These are phyloP conservation scores for Globisporangium solare DNA, from an alignment of 352 stramenopile species.

Conservation along the genomic window DNA sequence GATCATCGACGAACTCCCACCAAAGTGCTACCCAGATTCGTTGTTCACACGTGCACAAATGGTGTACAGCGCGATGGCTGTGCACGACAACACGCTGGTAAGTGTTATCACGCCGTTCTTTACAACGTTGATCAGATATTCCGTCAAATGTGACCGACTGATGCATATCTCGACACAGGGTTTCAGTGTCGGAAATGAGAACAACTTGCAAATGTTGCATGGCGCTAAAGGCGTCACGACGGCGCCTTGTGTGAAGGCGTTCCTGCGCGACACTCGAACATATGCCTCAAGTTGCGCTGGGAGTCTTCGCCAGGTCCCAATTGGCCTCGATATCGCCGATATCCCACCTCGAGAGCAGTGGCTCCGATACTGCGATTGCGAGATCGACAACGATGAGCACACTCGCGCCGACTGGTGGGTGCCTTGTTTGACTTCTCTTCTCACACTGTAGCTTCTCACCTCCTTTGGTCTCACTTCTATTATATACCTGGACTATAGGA, in stretches of 20 bases:
- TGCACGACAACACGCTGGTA: slow-evolving; percentile 63
- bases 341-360: slow-evolving; percentile 57
- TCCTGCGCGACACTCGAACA: slow-evolving; percentile 50
- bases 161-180: background rate
- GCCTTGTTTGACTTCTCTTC: background rate
- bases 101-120: too few species aligned
- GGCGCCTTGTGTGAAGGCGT: slow-evolving; percentile 67
- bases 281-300: slow-evolving; percentile 42
- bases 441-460: background rate
- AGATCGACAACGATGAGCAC: slow-evolving; percentile 33
- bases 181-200: slow-evolving; percentile 68
- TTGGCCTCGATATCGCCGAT: slow-evolving; percentile 71
- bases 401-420: slow-evolving; percentile 37
- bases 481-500: background rate
- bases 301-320: slow-evolving; percentile 51
- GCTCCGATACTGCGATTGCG: slow-evolving; percentile 75
- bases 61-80: slow-evolving; percentile 66
- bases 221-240: slow-evolving; percentile 33
- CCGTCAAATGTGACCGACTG: too few species aligned
- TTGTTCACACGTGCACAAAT: slow-evolving; percentile 53
- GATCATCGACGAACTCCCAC: slow-evolving; percentile 32
- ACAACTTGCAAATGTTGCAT: slow-evolving; percentile 48
- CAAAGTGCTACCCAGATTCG: slow-evolving; percentile 42
- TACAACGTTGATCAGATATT: too few species aligned
- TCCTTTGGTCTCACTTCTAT: background rate